Percentiles rank a stretch among this genome's conserved stretches.
These are phyloP conservation scores for Kodamaea kakaduensis DNA, from an alignment of 805 yeast species.

Conservation along the genomic window DNA sequence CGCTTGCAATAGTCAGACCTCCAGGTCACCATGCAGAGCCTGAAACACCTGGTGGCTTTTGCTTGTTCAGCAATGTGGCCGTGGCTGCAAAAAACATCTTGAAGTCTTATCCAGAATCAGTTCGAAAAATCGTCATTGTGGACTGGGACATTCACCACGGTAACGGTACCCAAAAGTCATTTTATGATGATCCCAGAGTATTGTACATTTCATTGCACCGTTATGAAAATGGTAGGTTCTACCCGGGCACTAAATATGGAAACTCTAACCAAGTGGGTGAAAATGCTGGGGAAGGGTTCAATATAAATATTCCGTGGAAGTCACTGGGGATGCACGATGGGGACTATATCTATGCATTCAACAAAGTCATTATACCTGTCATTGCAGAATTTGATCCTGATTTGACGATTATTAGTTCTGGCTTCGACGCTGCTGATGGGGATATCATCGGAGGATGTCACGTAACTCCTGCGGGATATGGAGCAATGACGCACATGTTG, in stretches of 20 bases:
- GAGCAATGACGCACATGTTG: slow-evolving; percentile 90
- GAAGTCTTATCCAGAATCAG: slow-evolving; percentile 81
- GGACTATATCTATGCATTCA: slow-evolving; percentile 90
- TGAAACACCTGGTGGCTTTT: slow-evolving; percentile 93
- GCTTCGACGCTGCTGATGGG: slow-evolving; percentile 98
- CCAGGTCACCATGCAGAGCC: slow-evolving; percentile 99
- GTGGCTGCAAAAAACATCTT: slow-evolving; percentile 89
- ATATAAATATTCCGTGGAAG: slow-evolving; percentile 93
- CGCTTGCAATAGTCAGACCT: slow-evolving; percentile 93
- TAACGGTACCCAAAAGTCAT: slow-evolving; percentile 94
- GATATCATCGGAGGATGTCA: slow-evolving; percentile 96
- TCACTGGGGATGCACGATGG: slow-evolving; percentile 90
- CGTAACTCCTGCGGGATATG: slow-evolving; percentile 93
- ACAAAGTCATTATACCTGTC: slow-evolving; percentile 80
- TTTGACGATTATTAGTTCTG: slow-evolving; percentile 86
- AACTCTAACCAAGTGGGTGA: slow-evolving; percentile 77
- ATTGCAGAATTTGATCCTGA: slow-evolving; percentile 90
- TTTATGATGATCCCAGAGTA: slow-evolving; percentile 84
- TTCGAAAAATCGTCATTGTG: slow-evolving; percentile 72
- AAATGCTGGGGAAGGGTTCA: slow-evolving; percentile 81
- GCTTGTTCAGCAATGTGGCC: slow-evolving; percentile 93
- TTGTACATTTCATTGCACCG: slow-evolving; percentile 89
- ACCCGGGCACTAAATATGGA: slow-evolving; percentile 91
- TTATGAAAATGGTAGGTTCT: slow-evolving; percentile 85
- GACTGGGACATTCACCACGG: slow-evolving; percentile 99